Evolutionary conservation across 148 eudicot genomes (phyloP), one percentile per base, ranked within the genome.

Genomic region (Chenopodium berlandieri): DNA sequence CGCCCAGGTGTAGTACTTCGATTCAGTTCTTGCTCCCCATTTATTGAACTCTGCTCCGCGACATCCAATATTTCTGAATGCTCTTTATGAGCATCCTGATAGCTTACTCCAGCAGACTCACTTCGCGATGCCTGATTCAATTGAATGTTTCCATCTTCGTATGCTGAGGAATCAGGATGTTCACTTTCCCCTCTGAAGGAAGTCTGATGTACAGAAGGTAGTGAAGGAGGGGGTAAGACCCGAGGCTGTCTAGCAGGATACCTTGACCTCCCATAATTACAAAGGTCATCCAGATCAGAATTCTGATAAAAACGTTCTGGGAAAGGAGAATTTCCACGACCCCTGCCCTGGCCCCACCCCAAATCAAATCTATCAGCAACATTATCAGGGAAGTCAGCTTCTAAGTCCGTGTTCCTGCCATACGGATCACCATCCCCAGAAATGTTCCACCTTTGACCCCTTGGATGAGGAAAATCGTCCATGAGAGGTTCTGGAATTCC

Each of bases 161-260:
- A 90, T 65, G 85, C 76, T 80, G 97, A 88, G 44, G 91, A 75
- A 80, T 88, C 89, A 77, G 87, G 83, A 78, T 46, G 89, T 63
- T 91, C 93, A 81, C 76, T 84, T 68, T 85, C 90, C 34, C 85
- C 87, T 81, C 93, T 86, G 71, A 85, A 85, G 22, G 89, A 79
- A 79, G 89, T 64, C 78, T 84, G 91, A 40, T 89, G 94, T 37
- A 77, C 48, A 10, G 94, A 86, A 78, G 84, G 84, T 32, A 94
- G 66, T 78, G 92, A 86, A 62, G 96, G 99, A 81, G 98, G 98
- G 32, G 99, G 99, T 20, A 92, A 92, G 31, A 94, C 99, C 76
- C 99, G 97, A 44, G 99, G 98, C 80, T 94, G 99, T 79, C 92
- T 89, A 80, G 90, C 83, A 64, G 97, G 84, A 90, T 88, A 90